Evolutionary conservation across 2,329 filamentous ascomycete species (phyloP).

Genomic region (Penicillium sp.): DNA sequence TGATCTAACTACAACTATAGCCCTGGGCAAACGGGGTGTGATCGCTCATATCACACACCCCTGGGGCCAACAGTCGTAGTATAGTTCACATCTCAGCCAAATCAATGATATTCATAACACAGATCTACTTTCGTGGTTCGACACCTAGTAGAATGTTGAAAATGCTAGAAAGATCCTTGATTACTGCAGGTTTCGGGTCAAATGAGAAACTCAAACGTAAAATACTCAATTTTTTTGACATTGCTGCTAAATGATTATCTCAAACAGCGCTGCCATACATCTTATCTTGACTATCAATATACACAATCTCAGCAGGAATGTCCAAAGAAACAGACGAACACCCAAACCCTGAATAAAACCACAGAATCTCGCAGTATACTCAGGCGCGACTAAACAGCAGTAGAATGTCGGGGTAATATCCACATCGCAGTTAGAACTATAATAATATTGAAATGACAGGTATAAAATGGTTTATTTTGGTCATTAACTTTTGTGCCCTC

Average conservation of each 20-base stretch:
- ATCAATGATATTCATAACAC: background rate
- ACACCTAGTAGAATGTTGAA: background rate
- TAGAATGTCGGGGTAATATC: background rate
- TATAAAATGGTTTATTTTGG: no score
- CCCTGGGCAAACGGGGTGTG: background rate
- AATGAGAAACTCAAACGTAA: no score
- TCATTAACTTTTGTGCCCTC: no score
- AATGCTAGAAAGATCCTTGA: no score
- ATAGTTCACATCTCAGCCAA: no score
- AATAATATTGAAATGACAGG: background rate
- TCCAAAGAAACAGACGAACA: background rate
- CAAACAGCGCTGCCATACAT: no score
- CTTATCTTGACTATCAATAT: no score
- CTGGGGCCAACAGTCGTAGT: background rate
- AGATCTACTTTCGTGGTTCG: background rate
- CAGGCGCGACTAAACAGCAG: accelerated
- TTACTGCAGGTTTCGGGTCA: no score
- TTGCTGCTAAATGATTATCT: background rate
- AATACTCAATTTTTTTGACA: background rate
- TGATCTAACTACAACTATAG: background rate
- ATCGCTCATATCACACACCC: background rate
- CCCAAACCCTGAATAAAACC: background rate
- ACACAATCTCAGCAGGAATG: no score
- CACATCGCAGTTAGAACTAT: background rate
- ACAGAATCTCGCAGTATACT: background rate